Evolutionary conservation across 164 flowering plant species (phyloP), one percentile per base, ranked within the genome.

Genomic region (Euptelea pleiosperma): DNA sequence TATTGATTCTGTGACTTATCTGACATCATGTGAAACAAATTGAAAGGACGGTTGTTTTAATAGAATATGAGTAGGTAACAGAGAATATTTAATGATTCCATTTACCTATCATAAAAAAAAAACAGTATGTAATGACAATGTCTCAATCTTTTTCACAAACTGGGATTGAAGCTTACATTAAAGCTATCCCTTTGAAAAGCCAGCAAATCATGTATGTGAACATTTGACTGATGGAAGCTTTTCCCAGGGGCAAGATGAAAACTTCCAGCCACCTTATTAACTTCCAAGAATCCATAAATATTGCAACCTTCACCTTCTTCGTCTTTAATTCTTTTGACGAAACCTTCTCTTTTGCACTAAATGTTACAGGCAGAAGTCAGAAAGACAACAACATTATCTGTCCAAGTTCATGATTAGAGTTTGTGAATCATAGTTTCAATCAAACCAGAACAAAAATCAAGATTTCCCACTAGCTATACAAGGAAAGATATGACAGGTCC

Each of bases 261-360:
- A 64, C 85, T 87, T 49, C 97, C 97, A 59, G 94, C 97, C 14
- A 89, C 97, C 67, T 85, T 89, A 49, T 89, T 87, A 16, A 89
- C 94, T 73, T 85, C 94, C 74, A 89, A 54, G 65, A 82, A 85
- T 18, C 97, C 97, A 71, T 85, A 83, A 9, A 89, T 70, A 68
- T 87, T 89, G 48, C 97, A 89, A 31, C 97, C 94, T 79, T 89
- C 97, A 66, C 94, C 97, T 46, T 79, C 91, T 75, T 89, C 91
- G 1, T 87, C 97, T 77, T 89, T 89, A 45, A 89, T 73, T 64
- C 65, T 75, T 64, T 89, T 78, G 26, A 89, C 67, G 56, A 87
- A 89, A 26, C 97, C 91, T 72, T 89, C 97, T 65, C 94, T 76
- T 70, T 85, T 87, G 77, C 97, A 89, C 97, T 89, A 68, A 47